phyloP scores from a whole-genome alignment of 2,329 filamentous ascomycete species.

The Mollisiaceae sp. region DNA sequence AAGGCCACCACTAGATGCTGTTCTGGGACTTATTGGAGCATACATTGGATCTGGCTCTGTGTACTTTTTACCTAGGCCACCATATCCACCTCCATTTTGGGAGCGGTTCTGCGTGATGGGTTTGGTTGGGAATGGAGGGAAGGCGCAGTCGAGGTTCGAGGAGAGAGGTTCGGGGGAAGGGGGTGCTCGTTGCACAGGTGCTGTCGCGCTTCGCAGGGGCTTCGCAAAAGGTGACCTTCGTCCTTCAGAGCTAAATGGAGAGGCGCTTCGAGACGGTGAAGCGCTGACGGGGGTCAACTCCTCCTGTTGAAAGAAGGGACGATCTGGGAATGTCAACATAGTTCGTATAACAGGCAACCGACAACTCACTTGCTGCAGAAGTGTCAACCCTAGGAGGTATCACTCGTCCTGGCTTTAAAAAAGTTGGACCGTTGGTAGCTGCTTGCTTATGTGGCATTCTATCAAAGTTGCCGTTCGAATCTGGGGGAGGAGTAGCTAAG shows the following conservation, averaged over 20 bases:
- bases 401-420: slow-evolving; percentile 47
- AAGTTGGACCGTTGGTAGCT: slow-evolving; percentile 34
- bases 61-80: slow-evolving; percentile 24
- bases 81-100: slow-evolving; percentile 25
- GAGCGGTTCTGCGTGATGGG: slow-evolving; percentile 30
- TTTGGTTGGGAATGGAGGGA: slow-evolving; percentile 57
- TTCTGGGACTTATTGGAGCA: slow-evolving; percentile 55
- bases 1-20: slow-evolving; percentile 50
- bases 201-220: slow-evolving; percentile 45
- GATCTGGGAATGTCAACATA: slow-evolving; percentile 49
- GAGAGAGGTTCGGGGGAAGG: slow-evolving; percentile 50
- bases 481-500: slow-evolving; percentile 40
- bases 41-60: slow-evolving; percentile 48
- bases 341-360: background rate
- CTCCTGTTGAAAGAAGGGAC: slow-evolving; percentile 57
- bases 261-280: slow-evolving; percentile 63
- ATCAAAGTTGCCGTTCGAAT: slow-evolving; percentile 35
- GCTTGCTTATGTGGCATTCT: slow-evolving; percentile 32
- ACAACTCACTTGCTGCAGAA: slow-evolving; percentile 55
- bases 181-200: slow-evolving; percentile 45
- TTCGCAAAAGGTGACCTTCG: slow-evolving; percentile 46
- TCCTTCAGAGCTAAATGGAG: slow-evolving; percentile 64
- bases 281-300: slow-evolving; percentile 69
- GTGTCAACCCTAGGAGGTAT: slow-evolving; percentile 57
- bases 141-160: slow-evolving; percentile 55